Base-by-base conservation (phyloP, 2,329 filamentous ascomycete genomes). In the Botrytis byssoidea region DNA sequence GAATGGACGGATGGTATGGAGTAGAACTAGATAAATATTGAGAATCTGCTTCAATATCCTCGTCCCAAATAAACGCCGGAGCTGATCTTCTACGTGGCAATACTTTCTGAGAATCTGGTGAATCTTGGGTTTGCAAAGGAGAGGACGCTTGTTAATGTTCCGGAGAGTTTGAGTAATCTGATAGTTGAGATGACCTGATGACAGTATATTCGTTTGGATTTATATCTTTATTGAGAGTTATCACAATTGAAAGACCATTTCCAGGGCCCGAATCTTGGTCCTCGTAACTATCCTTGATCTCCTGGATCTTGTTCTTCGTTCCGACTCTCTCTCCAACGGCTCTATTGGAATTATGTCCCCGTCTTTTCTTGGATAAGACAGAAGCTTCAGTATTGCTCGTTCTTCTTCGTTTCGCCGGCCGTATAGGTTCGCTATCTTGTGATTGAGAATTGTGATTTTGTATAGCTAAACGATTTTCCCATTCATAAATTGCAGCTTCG, bases 251-350 rank as follows among this genome's bases (percentile, higher is more conserved):
- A 9, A 66, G 29, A 59, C 32, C 44, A 48, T 61, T 40, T 9
- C 40, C 69, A 25, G n/a, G 37, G 42, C 65, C 75, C 18, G 73
- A 69, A 25, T 70, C 42, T 40, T 75, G 75, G 35, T 78, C 75
- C 71, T 79, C 77, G 77, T 78, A 79, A 44, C 74, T 78, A 74
- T 79, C 78, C 51, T 75, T 76, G 22, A 79, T 78, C 64, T 79
- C 78, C 25, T 32, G 32, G 32, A 29, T 25, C 60, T 55, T 57
- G 32, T 57, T 73, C 64, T 51, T 68, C 37, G 35, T 32, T 61
- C 61, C 74, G 59, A 74, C 72, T 46, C 72, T 75, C 25, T 71
- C 73, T 46, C 66, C 74, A 18, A 71, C 60, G 60, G 74, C 74
- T 46, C 74, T 74, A 61, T 63, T 73, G 22, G 72, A 71, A 25